These are phyloP conservation scores for Cruciata laevipes DNA, from an alignment of 257 asterid genomes.

Conservation along the genomic window DNA sequence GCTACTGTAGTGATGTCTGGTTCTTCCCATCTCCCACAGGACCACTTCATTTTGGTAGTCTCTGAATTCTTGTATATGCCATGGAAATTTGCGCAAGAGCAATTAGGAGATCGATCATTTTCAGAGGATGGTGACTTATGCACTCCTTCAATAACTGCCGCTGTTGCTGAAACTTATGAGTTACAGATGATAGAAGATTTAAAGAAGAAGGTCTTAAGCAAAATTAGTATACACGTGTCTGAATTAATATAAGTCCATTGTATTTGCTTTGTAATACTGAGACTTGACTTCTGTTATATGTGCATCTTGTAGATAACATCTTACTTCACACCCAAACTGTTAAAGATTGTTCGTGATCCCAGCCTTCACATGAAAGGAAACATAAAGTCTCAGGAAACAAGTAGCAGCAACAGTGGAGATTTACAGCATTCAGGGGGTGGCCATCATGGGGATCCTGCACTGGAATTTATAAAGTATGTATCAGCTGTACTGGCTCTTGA, in stretches of 20 bases:
- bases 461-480: constrained; percentile 85
- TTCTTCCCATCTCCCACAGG: constrained; percentile 42
- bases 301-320: constrained; percentile 56
- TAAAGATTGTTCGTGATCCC: constrained; percentile 74
- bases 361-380: constrained; percentile 43
- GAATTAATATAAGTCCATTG: constrained; percentile 6
- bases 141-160: constrained; percentile 89
- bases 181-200: constrained; percentile 60
- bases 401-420: constrained; percentile 30
- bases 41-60: constrained; percentile 75
- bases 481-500: constrained; percentile 93
- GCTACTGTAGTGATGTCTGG: constrained; percentile 10
- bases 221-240: not conserved
- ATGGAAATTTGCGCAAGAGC: constrained; percentile 90
- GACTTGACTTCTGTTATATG: constrained; percentile 11
- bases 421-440: constrained; percentile 30
- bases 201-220: constrained; percentile 53
- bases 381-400: constrained; percentile 38
- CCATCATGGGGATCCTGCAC: constrained; percentile 66
- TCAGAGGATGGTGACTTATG: constrained; percentile 47
- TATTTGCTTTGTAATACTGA: constrained; percentile 4
- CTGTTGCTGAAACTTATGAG: constrained; percentile 82
- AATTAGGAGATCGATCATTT: constrained; percentile 53
- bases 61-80: constrained; percentile 83
- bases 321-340: constrained; percentile 78